A percentile compares a stretch with the other conserved stretches of the same genome.
Evolutionary conservation across 208 protist genomes (phyloP).

Genomic region (Endotrypanum monterogeii): DNA sequence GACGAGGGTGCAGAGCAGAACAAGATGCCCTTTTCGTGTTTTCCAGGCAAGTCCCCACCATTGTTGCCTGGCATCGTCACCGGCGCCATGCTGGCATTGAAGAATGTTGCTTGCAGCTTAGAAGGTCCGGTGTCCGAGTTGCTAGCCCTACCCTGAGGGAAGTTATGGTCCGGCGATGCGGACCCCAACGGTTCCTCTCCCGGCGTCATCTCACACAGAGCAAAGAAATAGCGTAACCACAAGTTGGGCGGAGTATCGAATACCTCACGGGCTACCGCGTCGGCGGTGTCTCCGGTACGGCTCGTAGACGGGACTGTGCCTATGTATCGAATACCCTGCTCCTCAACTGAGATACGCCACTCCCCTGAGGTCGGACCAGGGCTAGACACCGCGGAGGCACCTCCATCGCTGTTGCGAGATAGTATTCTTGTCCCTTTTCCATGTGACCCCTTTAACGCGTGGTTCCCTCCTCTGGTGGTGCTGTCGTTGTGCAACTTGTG

Average conservation of each 20-base stretch:
- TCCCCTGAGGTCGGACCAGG: background rate
- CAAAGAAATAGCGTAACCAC: conserved; percentile 77
- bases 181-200: background rate
- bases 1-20: background rate
- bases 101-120: background rate
- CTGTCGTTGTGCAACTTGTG: background rate
- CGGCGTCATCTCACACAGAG: conserved; percentile 18
- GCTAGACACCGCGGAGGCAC: background rate
- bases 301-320: background rate
- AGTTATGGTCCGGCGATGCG: background rate
- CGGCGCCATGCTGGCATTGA: background rate
- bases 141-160: background rate
- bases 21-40: background rate
- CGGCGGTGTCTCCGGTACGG: background rate
- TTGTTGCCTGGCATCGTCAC: background rate
- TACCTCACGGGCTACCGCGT: conserved; percentile 11
- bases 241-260: conserved; percentile 43
- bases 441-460: background rate
- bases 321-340: background rate
- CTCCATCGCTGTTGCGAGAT: background rate
- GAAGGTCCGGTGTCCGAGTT: background rate
- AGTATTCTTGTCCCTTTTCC: background rate
- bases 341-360: too few relatives aligned
- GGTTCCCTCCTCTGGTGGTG: background rate
- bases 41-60: background rate